Percentiles rank a stretch among this genome's conserved stretches.
These are phyloP conservation scores for Ganoderma sinense DNA, from an alignment of 1,284 basidiomycete species.

Conservation along the genomic window DNA sequence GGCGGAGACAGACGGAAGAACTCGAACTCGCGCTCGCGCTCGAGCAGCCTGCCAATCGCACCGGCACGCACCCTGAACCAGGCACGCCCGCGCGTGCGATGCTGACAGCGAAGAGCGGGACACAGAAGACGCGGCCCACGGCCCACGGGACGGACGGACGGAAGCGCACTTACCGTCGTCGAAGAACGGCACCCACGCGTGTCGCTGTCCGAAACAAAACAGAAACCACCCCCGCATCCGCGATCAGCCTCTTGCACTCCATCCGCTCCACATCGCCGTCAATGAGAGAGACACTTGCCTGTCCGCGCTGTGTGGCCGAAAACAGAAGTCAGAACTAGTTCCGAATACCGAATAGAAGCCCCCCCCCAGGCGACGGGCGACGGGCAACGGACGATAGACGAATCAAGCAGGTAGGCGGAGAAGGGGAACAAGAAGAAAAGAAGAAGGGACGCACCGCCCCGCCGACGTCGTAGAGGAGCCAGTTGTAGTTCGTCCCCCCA, in stretches of 20 bases:
- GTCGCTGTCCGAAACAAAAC: slow-evolving; percentile 54
- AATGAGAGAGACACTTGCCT: slow-evolving; percentile 46
- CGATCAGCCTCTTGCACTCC: neutral
- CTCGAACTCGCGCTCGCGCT: too few relatives aligned
- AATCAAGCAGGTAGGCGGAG: slow-evolving; percentile 7
- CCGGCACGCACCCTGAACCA: neutral
- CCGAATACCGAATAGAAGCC: neutral
- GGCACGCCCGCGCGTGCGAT: slow-evolving; percentile 2
- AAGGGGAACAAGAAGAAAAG: neutral
- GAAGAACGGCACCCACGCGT: slow-evolving; percentile 83
- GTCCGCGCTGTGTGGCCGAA: slow-evolving; percentile 51
- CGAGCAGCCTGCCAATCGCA: neutral
- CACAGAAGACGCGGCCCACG: neutral
- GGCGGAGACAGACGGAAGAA: neutral
- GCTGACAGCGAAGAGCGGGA: slow-evolving; percentile 8
- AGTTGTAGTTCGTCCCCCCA: slow-evolving; percentile 67
- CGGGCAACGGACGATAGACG: slow-evolving; percentile 2
- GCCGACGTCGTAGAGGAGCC: slow-evolving; percentile 83
- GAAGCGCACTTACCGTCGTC: slow-evolving; percentile 69
- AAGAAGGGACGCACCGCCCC: slow-evolving; percentile 64
- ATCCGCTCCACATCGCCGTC: slow-evolving; percentile 8
- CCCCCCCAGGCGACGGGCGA: neutral
- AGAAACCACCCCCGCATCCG: neutral
- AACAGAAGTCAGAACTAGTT: neutral
- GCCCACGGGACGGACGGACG: neutral